Conservation (phyloP, 768 basidiomycete species). For the Amanita rimosa region DNA sequence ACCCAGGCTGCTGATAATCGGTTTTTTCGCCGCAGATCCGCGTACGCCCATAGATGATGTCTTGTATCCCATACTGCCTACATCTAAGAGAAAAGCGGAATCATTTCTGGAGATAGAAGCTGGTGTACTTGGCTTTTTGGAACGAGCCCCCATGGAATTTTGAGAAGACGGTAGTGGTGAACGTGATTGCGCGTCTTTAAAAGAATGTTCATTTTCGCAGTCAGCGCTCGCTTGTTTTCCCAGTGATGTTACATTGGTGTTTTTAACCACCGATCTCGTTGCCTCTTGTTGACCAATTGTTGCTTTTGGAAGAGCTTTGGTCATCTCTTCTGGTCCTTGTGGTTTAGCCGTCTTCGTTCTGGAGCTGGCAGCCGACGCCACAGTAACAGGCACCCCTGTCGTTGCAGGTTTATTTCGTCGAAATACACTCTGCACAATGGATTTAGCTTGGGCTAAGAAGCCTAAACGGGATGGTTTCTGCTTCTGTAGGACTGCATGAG, state of each 20-base stretch:
- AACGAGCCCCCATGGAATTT: background rate
- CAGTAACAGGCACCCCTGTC: background rate
- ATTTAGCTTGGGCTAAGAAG: conserved; percentile 62
- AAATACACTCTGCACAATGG: conserved; percentile 66
- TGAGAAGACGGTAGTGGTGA: conserved; percentile 17
- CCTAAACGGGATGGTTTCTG: conserved; percentile 50
- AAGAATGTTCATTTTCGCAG: background rate
- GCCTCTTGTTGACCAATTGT: background rate
- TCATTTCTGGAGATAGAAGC: background rate
- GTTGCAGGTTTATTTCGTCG: conserved; percentile 28
- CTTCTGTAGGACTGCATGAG: conserved; percentile 24
- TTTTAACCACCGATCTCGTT: background rate
- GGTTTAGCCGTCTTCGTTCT: conserved; percentile 1
- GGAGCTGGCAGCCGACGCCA: conserved; percentile 4
- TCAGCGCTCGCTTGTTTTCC: background rate
- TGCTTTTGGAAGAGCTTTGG: background rate
- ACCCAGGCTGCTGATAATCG: conserved; percentile 23
- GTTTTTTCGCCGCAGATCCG: conserved; percentile 12
- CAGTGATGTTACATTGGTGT: background rate
- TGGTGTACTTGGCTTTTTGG: background rate
- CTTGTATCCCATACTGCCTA: background rate
- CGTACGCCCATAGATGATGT: conserved; percentile 11
- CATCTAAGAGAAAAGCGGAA: background rate
- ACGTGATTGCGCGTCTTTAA: conserved; percentile 13
- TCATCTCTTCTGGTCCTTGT: background rate